phyloP scores from a whole-genome alignment of 495 filamentous ascomycete species.

The Apiosordaria backusii region DNA sequence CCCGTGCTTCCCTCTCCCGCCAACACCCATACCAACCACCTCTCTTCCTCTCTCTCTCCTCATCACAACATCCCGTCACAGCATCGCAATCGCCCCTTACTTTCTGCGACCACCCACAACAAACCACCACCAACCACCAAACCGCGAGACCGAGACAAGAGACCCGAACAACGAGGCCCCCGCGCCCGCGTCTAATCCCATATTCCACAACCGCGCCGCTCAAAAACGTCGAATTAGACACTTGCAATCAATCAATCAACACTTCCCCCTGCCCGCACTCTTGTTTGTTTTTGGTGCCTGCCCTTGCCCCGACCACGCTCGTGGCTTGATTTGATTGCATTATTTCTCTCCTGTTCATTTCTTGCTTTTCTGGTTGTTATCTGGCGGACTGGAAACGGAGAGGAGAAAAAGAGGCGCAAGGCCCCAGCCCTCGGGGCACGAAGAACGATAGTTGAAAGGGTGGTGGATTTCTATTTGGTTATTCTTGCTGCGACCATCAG shows the following conservation, averaged over 20 bases:
- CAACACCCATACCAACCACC: not conserved
- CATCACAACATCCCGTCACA: constrained; percentile 2
- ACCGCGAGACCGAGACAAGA: not conserved
- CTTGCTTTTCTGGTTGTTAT: not conserved
- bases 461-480: constrained; percentile 18
- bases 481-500: not conserved
- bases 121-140: not conserved
- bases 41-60: not conserved
- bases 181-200: not conserved
- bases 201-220: not conserved
- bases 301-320: not conserved
- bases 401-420: not conserved
- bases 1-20: not conserved
- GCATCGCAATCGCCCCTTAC: not conserved
- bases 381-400: not conserved
- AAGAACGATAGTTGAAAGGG: not conserved
- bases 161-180: not conserved
- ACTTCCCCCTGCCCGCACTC: not conserved
- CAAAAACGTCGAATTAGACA: not conserved
- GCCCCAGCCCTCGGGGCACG: not conserved
- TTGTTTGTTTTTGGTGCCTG: constrained; percentile 1
- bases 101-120: not conserved
- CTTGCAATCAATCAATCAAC: not conserved
- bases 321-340: not conserved
- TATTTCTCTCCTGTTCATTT: not conserved